Conservation (phyloP, 2,329 filamentous ascomycete genomes). For the Gliomastix tumulicola region DNA sequence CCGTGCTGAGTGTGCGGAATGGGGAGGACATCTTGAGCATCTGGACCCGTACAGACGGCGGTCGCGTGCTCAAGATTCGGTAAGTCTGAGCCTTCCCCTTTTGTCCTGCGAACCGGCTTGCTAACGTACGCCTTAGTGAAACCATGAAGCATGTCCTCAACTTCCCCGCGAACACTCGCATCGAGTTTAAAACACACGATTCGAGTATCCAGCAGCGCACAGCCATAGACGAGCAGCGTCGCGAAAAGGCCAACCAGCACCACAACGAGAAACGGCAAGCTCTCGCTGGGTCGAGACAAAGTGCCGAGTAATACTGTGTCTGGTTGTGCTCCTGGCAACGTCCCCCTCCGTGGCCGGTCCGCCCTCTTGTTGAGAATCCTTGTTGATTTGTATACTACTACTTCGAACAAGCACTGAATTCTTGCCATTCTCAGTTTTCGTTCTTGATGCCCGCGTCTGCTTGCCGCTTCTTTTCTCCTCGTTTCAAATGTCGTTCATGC, state of each 20-base stretch:
- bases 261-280: conserved; percentile 30
- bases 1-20: conserved; percentile 87
- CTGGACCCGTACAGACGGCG: conserved; percentile 91
- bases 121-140: conserved; percentile 53
- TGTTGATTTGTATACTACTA: conserved; percentile 5
- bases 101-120: too few relatives aligned
- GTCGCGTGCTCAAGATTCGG: conserved; percentile 93
- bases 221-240: conserved; percentile 83
- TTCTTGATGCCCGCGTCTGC: too few relatives aligned
- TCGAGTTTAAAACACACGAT: conserved; percentile 95
- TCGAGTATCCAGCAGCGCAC: conserved; percentile 89
- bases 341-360: too few relatives aligned
- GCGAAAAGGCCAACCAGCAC: conserved; percentile 64
- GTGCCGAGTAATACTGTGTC: conserved; percentile 16
- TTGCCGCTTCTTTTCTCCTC: too few relatives aligned
- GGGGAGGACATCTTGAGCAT: conserved; percentile 97
- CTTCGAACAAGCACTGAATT: too few relatives aligned
- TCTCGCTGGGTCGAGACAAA: conserved; percentile 20
- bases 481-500: not conserved
- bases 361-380: not conserved
- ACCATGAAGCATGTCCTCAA: conserved; percentile 86
- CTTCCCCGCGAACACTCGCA: conserved; percentile 81
- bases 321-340: conserved; percentile 7
- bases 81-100: too few relatives aligned
- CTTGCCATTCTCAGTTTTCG: too few relatives aligned